Percentiles rank a stretch among this genome's conserved stretches.
phyloP scores from a whole-genome alignment of 2,329 filamentous ascomycete species.

The Xylariaceae sp. region DNA sequence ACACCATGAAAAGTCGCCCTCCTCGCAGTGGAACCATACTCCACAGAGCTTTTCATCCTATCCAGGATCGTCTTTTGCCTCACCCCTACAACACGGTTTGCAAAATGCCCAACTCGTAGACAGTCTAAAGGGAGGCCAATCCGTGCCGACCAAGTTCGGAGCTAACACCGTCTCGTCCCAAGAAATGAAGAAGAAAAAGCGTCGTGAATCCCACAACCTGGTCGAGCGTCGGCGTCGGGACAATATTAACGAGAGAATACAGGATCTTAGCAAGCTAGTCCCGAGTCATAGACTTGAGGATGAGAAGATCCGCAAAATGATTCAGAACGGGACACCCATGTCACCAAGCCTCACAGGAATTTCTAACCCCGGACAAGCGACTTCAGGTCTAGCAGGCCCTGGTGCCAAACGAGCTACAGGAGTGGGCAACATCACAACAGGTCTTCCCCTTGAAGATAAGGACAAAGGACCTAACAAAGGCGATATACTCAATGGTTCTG shows the following conservation, averaged over 20 bases:
- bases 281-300: conserved; percentile 90
- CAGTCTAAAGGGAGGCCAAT: conserved; percentile 81
- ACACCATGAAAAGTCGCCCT: conserved; percentile 73
- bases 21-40: conserved; percentile 86
- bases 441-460: conserved; percentile 90
- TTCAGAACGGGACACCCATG: conserved; percentile 84
- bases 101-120: conserved; percentile 70
- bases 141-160: conserved; percentile 81
- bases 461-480: conserved; percentile 99
- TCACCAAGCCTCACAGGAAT: conserved; percentile 74
- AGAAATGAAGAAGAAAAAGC: conserved; percentile 86
- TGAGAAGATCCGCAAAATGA: conserved; percentile 92
- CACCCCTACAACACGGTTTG: conserved; percentile 64
- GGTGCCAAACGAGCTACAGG: conserved; percentile 74
- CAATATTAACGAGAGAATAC: conserved; percentile 98
- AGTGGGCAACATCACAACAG: conserved; percentile 81
- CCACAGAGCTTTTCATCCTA: conserved; percentile 80
- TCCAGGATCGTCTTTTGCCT: conserved; percentile 82
- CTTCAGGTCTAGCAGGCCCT: conserved; percentile 80
- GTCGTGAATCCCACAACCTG: conserved; percentile 91
- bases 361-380: conserved; percentile 67
- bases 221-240: conserved; percentile 92
- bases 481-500: conserved; percentile 93
- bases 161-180: conserved; percentile 63
- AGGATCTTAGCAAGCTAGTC: conserved; percentile 90